Evolutionary conservation across 352 stramenopile genomes (phyloP).

Genomic region (Phytophthora boehmeriae): DNA sequence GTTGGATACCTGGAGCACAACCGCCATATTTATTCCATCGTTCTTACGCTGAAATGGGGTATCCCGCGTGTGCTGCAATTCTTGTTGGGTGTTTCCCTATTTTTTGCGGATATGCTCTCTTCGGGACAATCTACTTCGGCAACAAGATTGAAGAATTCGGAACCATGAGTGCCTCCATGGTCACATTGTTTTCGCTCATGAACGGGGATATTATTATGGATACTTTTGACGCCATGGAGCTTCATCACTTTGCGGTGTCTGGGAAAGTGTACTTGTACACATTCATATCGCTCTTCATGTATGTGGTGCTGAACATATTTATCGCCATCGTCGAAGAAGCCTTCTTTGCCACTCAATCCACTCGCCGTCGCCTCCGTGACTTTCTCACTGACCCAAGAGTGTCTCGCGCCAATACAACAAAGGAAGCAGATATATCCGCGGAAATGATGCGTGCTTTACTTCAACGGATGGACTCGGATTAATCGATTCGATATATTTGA

Average conservation of each 20-base stretch:
- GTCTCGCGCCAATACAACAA: conserved; percentile 33
- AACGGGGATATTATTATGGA: conserved; percentile 93
- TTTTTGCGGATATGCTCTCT: conserved; percentile 88
- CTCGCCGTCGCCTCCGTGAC: conserved; percentile 60
- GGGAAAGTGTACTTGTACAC: conserved; percentile 88
- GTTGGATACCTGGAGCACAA: conserved; percentile 91
- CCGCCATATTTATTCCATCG: conserved; percentile 87
- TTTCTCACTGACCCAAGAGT: conserved; percentile 60
- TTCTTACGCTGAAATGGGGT: conserved; percentile 87
- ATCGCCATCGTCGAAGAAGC: conserved; percentile 92
- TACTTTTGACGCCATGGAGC: conserved; percentile 86
- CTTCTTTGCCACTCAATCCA: conserved; percentile 88
- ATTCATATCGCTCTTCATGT: conserved; percentile 93
- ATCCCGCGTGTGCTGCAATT: conserved; percentile 87
- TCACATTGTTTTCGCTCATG: conserved; percentile 89
- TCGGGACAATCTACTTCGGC: conserved; percentile 91
- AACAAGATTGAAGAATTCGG: conserved; percentile 80
- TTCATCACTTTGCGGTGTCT: conserved; percentile 65
- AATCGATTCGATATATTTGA: conserved; percentile 6
- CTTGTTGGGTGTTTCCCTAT: conserved; percentile 89
- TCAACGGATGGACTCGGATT: conserved; percentile 45
- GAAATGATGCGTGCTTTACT: conserved; percentile 67
- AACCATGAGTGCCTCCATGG: conserved; percentile 64
- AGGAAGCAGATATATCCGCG: conserved; percentile 55
- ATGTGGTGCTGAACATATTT: conserved; percentile 93